These are phyloP conservation scores for Aspergillus ellipticus DNA, from an alignment of 495 filamentous ascomycete genomes.

Conservation along the genomic window DNA sequence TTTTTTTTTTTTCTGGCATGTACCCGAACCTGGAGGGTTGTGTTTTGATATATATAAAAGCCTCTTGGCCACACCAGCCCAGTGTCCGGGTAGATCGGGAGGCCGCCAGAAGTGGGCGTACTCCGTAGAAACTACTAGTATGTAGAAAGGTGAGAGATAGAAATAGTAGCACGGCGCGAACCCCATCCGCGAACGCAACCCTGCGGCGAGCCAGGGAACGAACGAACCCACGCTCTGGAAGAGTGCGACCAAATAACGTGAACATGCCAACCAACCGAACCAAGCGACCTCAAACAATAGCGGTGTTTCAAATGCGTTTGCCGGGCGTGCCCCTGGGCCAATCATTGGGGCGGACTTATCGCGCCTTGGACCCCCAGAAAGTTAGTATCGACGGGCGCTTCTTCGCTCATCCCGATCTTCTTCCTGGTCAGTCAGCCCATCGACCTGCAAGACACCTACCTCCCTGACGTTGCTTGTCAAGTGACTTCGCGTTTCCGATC, in stretches of 20 bases:
- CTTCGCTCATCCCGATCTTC: background rate
- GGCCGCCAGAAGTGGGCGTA: too few species aligned
- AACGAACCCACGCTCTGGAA: background rate
- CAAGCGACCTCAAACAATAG: background rate
- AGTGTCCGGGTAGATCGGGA: too few species aligned
- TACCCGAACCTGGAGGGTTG: background rate
- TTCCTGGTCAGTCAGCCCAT: background rate
- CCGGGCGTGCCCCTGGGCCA: background rate
- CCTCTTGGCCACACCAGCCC: too few species aligned
- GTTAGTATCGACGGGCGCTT: background rate
- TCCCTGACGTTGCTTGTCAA: background rate
- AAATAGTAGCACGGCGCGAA: too few species aligned
- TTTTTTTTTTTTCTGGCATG: background rate
- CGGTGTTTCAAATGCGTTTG: background rate
- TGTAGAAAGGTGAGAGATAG: too few species aligned
- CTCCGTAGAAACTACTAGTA: too few species aligned
- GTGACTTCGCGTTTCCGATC: background rate
- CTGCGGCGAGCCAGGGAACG: too few species aligned
- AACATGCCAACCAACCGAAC: background rate
- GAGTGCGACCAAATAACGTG: background rate
- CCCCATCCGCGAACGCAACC: too few species aligned
- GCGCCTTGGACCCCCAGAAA: background rate
- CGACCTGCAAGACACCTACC: background rate
- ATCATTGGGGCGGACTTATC: slow-evolving; percentile 14
- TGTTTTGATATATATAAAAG: background rate